phyloP scores from a whole-genome alignment of 345 rosid genomes.

The Eucalyptus dawsonii region DNA sequence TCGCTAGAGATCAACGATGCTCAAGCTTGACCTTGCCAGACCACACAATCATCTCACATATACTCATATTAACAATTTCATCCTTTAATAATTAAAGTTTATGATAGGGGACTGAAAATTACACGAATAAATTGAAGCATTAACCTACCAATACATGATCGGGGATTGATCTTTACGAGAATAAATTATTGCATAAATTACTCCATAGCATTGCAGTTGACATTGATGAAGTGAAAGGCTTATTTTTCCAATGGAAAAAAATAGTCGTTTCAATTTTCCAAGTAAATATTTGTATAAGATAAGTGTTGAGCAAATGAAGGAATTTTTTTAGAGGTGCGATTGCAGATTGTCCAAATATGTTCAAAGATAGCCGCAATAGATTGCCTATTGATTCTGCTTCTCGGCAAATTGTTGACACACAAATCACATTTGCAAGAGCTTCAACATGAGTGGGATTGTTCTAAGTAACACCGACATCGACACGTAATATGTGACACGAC shows the following conservation, averaged over 20 bases:
- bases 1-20: too few species aligned
- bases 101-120: not conserved
- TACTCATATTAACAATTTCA: not conserved
- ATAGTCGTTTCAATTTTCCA: not conserved
- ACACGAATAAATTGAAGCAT: not conserved
- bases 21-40: too few species aligned
- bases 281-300: not conserved
- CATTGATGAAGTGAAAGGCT: too few species aligned
- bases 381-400: constrained; percentile 1
- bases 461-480: too few species aligned
- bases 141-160: not conserved
- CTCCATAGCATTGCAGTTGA: not conserved
- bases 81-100: not conserved
- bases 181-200: not conserved
- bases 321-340: constrained; percentile 37
- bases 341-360: constrained; percentile 33
- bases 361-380: constrained; percentile 43
- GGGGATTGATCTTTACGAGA: not conserved
- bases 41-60: too few species aligned
- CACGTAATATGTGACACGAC: too few species aligned
- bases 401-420: constrained; percentile 36
- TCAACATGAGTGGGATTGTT: constrained; percentile 47
- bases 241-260: not conserved
- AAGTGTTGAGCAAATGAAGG: constrained; percentile 6
- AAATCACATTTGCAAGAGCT: constrained; percentile 61